Evolutionary conservation across 2,329 filamentous ascomycete species (phyloP).

Genomic region (Neofusicoccum laricinum): DNA sequence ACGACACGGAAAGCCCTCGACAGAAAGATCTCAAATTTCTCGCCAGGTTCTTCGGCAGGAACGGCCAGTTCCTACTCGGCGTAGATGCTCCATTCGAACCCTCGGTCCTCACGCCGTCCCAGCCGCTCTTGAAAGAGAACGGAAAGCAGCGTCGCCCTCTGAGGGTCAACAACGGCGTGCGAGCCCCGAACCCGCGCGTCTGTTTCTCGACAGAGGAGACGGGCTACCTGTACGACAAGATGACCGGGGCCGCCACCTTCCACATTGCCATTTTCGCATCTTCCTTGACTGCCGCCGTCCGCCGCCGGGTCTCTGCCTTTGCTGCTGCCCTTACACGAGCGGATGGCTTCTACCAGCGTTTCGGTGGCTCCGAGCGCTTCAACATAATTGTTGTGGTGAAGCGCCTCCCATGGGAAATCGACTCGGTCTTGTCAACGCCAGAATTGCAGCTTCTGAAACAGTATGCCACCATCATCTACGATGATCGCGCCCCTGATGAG

Average conservation of each 20-base stretch:
- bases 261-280: conserved; percentile 32
- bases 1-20: not conserved
- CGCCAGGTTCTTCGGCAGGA: conserved; percentile 25
- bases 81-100: conserved; percentile 25
- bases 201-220: conserved; percentile 24
- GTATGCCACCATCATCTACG: conserved; percentile 22
- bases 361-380: conserved; percentile 26
- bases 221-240: conserved; percentile 32
- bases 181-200: conserved; percentile 31
- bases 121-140: not conserved
- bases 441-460: conserved; percentile 17
- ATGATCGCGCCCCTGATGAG: conserved; percentile 28
- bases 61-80: conserved; percentile 28
- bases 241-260: conserved; percentile 25
- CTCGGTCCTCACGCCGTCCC: not conserved
- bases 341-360: conserved; percentile 26
- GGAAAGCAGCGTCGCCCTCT: conserved; percentile 14
- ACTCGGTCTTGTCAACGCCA: not conserved
- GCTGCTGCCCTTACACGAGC: conserved; percentile 22
- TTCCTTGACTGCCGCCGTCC: conserved; percentile 21
- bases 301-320: conserved; percentile 16
- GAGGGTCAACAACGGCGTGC: conserved; percentile 27
- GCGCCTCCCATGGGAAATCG: conserved; percentile 24
- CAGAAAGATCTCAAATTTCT: conserved; percentile 23
- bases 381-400: conserved; percentile 30